phyloP scores from a whole-genome alignment of 352 stramenopile genomes.

The Bremia lactucae region DNA sequence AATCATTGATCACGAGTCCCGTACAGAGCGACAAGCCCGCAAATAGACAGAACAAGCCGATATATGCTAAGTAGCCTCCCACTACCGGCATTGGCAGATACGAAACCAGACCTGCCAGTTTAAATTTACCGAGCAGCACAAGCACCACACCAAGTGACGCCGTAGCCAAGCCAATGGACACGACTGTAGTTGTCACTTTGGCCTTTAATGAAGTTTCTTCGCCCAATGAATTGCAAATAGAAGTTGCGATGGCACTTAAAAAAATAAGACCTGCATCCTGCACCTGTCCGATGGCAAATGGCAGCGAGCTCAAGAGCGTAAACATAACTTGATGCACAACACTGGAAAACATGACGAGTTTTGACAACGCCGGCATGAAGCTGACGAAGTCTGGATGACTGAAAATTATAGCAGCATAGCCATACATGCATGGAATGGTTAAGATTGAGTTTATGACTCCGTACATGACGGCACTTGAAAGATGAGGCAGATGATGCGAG shows the following conservation, averaged over 20 bases:
- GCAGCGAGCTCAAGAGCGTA: conserved; percentile 84
- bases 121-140: conserved; percentile 90
- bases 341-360: conserved; percentile 94
- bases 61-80: conserved; percentile 95
- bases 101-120: conserved; percentile 91
- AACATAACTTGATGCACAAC: conserved; percentile 91
- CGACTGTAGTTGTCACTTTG: conserved; percentile 89
- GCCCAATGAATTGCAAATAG: conserved; percentile 73
- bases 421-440: conserved; percentile 90
- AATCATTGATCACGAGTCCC: conserved; percentile 83
- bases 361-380: conserved; percentile 87
- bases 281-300: conserved; percentile 96
- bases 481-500: conserved; percentile 16
- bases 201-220: conserved; percentile 47
- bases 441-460: conserved; percentile 91
- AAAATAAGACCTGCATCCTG: conserved; percentile 99
- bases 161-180: conserved; percentile 88
- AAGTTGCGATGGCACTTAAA: conserved; percentile 90
- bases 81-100: conserved; percentile 96
- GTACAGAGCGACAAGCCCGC: conserved; percentile 88
- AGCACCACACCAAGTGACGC: conserved; percentile 87
- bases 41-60: conserved; percentile 93
- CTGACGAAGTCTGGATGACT: conserved; percentile 79
- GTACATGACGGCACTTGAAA: conserved; percentile 73
- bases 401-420: conserved; percentile 95